Evolutionary conservation across 75 land plant species (phyloP), one percentile per base, ranked within the genome.

Genomic region (Azolla pinnata): DNA sequence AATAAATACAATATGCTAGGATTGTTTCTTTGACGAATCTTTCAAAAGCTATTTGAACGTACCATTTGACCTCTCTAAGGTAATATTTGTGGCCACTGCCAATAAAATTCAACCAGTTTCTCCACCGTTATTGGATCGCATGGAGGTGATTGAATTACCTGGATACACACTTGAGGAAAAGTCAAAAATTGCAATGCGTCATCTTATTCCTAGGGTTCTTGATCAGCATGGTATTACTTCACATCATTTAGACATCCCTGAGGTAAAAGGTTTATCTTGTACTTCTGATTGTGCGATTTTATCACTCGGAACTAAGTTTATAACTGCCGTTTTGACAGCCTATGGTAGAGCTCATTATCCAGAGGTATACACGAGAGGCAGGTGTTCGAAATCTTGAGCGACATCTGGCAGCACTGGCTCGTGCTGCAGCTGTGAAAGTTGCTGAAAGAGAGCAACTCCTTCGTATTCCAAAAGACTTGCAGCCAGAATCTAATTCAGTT

Each of bases 101-200:
- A 93, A 93, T 38, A 75, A 82, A 61, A 46, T 68, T 1, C 84
- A 83, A 51, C 83, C 81, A 19, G 89, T 93, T 64, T 86, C 99
- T 66, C 86, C 93, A 1, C 83, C 99, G 27, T 80, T 93, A n/a
- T 57, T 85, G 48, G 99, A 93, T 67, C 76, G 99, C 42, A 88
- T 93, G 99, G 99, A 93, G 68, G 88, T 89, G 35, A 89, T 93
- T 59, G 90, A 88, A 56, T 75, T 93, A 51, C 89, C 99, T 62
- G 99, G 99, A 9, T 93, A 93, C 62, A 86, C 93, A 52, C 79
- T 79, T 29, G 99, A 89, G 31, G 99, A 93, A 64, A 93, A 93
- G 63, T 79, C 86, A 24, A 72, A 62, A 40, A 93, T 93, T 23
- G 96, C 99, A 0, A 81, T 93, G 85, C 73, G 67, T 21, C 87